Evolutionary conservation across 345 rosid species (phyloP).

Genomic region (Brassica nigra): DNA sequence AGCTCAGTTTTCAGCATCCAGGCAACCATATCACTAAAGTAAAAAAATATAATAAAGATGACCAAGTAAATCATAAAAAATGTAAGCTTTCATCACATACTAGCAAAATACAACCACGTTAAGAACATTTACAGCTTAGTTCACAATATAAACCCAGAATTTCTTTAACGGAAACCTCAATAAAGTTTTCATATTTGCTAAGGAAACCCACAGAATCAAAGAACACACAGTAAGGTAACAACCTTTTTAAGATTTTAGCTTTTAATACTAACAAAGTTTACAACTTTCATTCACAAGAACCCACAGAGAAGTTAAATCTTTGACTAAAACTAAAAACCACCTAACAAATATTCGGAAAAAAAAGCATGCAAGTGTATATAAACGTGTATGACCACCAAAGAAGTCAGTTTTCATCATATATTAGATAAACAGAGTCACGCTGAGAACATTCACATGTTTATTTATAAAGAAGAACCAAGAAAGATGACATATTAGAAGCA

Average conservation of each 20-base stretch:
- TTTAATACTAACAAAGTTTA: neutral
- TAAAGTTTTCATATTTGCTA: neutral
- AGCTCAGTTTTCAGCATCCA: neutral
- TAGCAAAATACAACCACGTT: neutral
- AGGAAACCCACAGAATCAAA: neutral
- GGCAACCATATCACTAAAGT: neutral
- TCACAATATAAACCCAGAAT: neutral
- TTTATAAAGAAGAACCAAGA: neutral
- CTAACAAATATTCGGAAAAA: neutral
- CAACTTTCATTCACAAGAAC: neutral
- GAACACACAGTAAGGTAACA: neutral
- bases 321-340: neutral
- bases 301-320: neutral
- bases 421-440: neutral
- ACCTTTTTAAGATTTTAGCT: neutral
- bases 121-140: neutral
- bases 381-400: constrained; percentile 4
- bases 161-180: neutral
- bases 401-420: constrained; percentile 3
- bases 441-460: neutral
- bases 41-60: too few species aligned
- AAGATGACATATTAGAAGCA: neutral
- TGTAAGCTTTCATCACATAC: neutral
- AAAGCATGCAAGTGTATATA: constrained; percentile 26
- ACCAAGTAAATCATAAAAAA: neutral